Conservation (phyloP, 2,329 filamentous ascomycete genomes). For the Aspergillus ochraceoroseus region DNA sequence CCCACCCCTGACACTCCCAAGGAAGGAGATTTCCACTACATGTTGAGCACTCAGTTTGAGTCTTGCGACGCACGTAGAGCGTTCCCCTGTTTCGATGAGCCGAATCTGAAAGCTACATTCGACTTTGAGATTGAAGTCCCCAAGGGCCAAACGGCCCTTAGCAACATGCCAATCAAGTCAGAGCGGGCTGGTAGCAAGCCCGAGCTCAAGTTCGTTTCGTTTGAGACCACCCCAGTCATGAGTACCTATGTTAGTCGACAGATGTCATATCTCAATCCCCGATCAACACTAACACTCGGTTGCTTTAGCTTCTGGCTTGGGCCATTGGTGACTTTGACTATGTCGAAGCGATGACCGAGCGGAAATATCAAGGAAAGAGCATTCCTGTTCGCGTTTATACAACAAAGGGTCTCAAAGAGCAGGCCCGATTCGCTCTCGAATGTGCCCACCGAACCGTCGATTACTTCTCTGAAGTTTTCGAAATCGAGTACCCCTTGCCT, state of each 20-base stretch:
- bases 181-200: conserved; percentile 63
- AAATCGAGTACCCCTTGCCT: conserved; percentile 85
- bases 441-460: conserved; percentile 92
- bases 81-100: conserved; percentile 97
- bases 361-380: conserved; percentile 84
- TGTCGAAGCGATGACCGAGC: conserved; percentile 82
- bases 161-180: conserved; percentile 89
- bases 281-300: conserved; percentile 40
- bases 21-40: conserved; percentile 60
- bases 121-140: conserved; percentile 91
- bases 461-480: conserved; percentile 91
- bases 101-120: conserved; percentile 92
- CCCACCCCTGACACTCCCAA: conserved; percentile 72
- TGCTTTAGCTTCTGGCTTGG: conserved; percentile 76
- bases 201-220: conserved; percentile 62
- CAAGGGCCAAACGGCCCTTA: conserved; percentile 78
- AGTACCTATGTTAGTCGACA: conserved; percentile 62
- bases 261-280: background rate
- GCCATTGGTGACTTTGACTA: conserved; percentile 96
- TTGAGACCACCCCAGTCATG: conserved; percentile 83
- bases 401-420: conserved; percentile 86
- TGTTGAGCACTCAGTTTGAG: conserved; percentile 97
- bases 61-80: conserved; percentile 89
- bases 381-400: conserved; percentile 95
- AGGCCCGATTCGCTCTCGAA: conserved; percentile 82